phyloP scores from a whole-genome alignment of 73 alveolate genomes.

The Breviolum minutum region DNA sequence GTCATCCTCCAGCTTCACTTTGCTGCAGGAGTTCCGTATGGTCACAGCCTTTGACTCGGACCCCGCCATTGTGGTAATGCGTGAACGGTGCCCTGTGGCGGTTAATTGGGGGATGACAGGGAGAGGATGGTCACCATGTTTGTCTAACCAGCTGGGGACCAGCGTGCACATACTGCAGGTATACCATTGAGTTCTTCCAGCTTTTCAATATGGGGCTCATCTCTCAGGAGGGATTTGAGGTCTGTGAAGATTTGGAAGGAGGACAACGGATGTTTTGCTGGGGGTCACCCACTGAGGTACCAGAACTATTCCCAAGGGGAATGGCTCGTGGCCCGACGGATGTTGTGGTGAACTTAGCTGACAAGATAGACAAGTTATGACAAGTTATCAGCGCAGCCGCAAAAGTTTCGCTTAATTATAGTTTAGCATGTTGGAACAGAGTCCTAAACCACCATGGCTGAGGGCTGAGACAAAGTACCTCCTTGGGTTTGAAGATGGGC shows the following conservation, averaged over 20 bases:
- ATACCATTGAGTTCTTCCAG: conserved; percentile 74
- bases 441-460: neutral
- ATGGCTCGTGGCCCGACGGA: conserved; percentile 92
- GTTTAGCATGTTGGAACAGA: neutral
- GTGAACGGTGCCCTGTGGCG: conserved; percentile 11
- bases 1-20: neutral
- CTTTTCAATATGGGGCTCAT: conserved; percentile 75
- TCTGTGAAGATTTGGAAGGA: neutral
- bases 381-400: neutral
- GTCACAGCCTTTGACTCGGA: conserved; percentile 82
- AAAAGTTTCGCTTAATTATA: neutral
- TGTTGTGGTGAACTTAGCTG: conserved; percentile 53
- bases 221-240: neutral
- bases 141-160: neutral
- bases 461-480: conserved; percentile 72
- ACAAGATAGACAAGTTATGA: neutral
- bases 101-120: neutral
- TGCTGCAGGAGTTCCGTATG: conserved; percentile 58
- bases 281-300: conserved; percentile 13
- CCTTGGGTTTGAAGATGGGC: conserved; percentile 97
- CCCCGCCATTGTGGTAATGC: conserved; percentile 69
- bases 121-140: neutral
- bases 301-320: conserved; percentile 94
- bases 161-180: neutral
- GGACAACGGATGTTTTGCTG: neutral